A percentile compares a stretch with the other conserved stretches of the same genome.
phyloP scores from a whole-genome alignment of 2,329 filamentous ascomycete species.

The Cladosporium sp. region DNA sequence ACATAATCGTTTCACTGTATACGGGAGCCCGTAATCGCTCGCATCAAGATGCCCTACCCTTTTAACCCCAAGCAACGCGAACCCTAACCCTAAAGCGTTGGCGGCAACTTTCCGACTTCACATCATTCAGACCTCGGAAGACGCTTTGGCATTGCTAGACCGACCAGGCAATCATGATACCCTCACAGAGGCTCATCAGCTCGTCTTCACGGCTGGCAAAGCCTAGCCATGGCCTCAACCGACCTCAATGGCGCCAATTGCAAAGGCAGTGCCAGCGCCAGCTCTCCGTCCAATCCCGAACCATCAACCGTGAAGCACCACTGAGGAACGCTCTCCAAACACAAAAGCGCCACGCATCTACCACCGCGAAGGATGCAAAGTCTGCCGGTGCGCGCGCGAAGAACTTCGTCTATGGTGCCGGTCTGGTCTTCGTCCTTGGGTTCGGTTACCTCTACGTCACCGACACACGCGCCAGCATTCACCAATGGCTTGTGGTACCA shows the following conservation, averaged over 20 bases:
- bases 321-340: constrained; percentile 10
- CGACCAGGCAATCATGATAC: constrained; percentile 18
- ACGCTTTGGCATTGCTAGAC: not conserved
- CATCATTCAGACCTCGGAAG: not conserved
- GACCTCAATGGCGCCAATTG: constrained; percentile 20
- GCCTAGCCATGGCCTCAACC: constrained; percentile 16
- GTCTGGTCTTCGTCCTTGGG: constrained; percentile 44
- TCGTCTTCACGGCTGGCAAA: constrained; percentile 19
- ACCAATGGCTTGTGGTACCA: constrained; percentile 53
- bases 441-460: constrained; percentile 49
- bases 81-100: not conserved
- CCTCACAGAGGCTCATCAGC: constrained; percentile 18
- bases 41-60: too few species aligned
- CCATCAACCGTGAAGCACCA: constrained; percentile 10
- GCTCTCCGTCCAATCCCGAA: constrained; percentile 17
- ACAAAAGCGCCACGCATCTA: constrained; percentile 14
- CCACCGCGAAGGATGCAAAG: constrained; percentile 30
- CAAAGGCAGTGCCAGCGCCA: constrained; percentile 24
- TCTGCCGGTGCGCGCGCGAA: constrained; percentile 42
- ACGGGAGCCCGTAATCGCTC: too few species aligned
- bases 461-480: constrained; percentile 50
- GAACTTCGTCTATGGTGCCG: constrained; percentile 51
- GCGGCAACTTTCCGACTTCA: not conserved
- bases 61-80: not conserved
- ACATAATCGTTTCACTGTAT: too few species aligned